Evolutionary conservation across 2,329 filamentous ascomycete genomes (phyloP).

Genomic region (Gaeumannomyces tritici): DNA sequence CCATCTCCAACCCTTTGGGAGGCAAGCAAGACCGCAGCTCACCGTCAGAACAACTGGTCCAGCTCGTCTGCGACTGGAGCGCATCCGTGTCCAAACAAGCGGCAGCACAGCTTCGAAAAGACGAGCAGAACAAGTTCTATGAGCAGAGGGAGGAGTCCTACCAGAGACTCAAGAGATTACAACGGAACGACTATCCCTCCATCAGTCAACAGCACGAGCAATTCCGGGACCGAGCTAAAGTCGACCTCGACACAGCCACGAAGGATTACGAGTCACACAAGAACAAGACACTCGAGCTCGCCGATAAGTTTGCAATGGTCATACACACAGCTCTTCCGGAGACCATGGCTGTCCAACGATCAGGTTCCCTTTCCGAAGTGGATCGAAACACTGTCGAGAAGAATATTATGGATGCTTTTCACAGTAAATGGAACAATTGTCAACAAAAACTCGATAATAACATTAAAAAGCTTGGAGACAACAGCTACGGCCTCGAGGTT

Average conservation of each 20-base stretch:
- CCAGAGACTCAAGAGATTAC: background rate
- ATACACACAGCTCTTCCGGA: slow-evolving; percentile 2
- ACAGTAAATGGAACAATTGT: background rate
- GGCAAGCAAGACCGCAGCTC: background rate
- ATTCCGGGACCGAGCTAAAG: background rate
- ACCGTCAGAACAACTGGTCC: background rate
- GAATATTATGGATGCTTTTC: background rate
- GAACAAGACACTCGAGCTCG: background rate
- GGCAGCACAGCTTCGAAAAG: background rate
- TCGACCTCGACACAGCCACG: background rate
- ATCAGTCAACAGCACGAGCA: slow-evolving; percentile 1
- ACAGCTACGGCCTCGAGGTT: background rate
- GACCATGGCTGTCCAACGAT: background rate
- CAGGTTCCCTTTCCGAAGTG: background rate
- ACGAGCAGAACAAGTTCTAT: background rate
- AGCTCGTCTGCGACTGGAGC: background rate
- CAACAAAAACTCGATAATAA: background rate
- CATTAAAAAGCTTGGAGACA: background rate
- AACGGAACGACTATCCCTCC: slow-evolving; percentile 7
- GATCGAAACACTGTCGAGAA: background rate
- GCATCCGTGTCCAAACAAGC: background rate
- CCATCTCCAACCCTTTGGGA: background rate
- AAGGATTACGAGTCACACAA: background rate
- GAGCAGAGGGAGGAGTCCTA: slow-evolving; percentile 4
- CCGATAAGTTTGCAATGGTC: background rate